Base-by-base conservation (phyloP, 176 grass and related monocot genomes). In the Oryza australiensis region DNA sequence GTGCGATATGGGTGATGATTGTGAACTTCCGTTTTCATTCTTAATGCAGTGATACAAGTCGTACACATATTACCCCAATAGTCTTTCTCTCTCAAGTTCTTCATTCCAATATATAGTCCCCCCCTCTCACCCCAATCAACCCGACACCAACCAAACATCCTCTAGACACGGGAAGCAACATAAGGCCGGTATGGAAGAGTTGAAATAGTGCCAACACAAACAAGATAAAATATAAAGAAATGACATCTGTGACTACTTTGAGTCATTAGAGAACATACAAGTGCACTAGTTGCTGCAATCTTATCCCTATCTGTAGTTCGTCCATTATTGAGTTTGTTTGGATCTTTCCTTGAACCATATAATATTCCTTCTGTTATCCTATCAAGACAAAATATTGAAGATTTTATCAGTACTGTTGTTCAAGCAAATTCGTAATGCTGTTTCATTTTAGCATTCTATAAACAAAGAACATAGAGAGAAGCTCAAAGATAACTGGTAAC, bases 321-420 rank as follows among this genome's bases (percentile, higher is more conserved):
- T 80, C 64, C 12, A 38, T 57, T 85, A 9, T 64, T 66, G 46
- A 76, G 34, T 74, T 83, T 82, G 29, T 82, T 87, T 62, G 64
- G 64, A 43, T 90, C 78, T 57, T 80, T 83, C 68, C 69, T 84
- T 76, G 71, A 75, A 62, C 14, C 55, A 72, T 68, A 82, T 80
- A 97, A 77, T 75, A 76, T 78, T 40, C 65, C 84, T 83, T 91
- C 92, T 43, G 77, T 60, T 70, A 93, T 97, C 88, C 94, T 97
- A 77, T 68, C 40, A 90, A 16, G 71, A 66, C 30, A 84, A 77
- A 87, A 78, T 68, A 73, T 83, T 51, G 27, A 83, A 83, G 66
- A 86, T 5, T 7, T 53, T 37, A 66, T 68, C 60, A 80, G 63
- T 77, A 69, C 43, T 75, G 24, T 37, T 27, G 64, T 48, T 63